Conservation (phyloP, 2,329 filamentous ascomycete species). For the Chaetothyriales sp. region DNA sequence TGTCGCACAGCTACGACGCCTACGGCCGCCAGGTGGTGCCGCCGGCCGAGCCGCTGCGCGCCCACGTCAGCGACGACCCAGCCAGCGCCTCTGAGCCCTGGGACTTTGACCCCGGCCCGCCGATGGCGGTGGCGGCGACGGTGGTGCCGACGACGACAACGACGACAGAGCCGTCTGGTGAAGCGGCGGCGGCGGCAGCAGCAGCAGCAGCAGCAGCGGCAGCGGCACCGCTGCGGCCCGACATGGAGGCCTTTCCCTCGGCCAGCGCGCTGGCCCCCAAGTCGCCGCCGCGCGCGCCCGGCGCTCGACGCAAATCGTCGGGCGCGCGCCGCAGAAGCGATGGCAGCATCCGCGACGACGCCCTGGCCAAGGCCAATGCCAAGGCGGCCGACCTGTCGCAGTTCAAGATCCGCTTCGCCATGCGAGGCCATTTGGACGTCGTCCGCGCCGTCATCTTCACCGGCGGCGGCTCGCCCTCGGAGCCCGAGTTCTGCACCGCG, state of each 20-base stretch:
- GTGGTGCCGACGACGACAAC: too few relatives aligned
- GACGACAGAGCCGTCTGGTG: too few relatives aligned
- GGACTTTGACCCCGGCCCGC: slow-evolving; percentile 76
- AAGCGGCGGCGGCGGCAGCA: too few relatives aligned
- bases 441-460: slow-evolving; percentile 94
- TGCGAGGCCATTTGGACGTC: slow-evolving; percentile 84
- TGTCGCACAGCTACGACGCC: slow-evolving; percentile 46
- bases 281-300: slow-evolving; percentile 55
- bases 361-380: slow-evolving; percentile 22
- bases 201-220: slow-evolving; percentile 39
- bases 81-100: slow-evolving; percentile 58
- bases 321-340: slow-evolving; percentile 52
- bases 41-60: slow-evolving; percentile 25
- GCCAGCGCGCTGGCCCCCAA: slow-evolving; percentile 66
- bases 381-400: slow-evolving; percentile 56
- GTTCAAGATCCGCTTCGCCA: slow-evolving; percentile 86
- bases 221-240: slow-evolving; percentile 51
- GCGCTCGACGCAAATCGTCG: slow-evolving; percentile 69
- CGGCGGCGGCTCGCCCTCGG: slow-evolving; percentile 83
- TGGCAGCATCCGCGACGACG: slow-evolving; percentile 44
- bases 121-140: slow-evolving; percentile 39
- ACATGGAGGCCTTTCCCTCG: slow-evolving; percentile 75
- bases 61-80: slow-evolving; percentile 25
- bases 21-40: slow-evolving; percentile 43
- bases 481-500: slow-evolving; percentile 92